phyloP scores from a whole-genome alignment of 345 rosid species.

The Linum lewisii region DNA sequence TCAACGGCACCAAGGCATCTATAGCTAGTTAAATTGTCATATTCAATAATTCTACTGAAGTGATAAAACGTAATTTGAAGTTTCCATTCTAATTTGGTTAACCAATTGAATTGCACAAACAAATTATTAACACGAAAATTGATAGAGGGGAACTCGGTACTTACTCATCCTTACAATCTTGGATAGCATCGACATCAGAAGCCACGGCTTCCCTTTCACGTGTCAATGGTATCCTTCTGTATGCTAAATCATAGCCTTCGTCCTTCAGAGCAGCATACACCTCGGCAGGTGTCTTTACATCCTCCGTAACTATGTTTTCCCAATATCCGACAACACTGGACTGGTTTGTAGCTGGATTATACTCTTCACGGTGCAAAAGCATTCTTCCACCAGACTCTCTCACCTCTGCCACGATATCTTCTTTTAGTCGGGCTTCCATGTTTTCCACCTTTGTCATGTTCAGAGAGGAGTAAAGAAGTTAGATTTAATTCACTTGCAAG shows the following conservation, averaged over 20 bases:
- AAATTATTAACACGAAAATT: not conserved
- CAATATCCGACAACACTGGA: constrained; percentile 84
- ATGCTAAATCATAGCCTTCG: constrained; percentile 56
- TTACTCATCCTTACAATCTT: constrained; percentile 64
- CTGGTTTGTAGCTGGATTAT: constrained; percentile 52
- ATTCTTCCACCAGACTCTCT: constrained; percentile 65
- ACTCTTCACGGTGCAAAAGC: constrained; percentile 95
- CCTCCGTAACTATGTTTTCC: constrained; percentile 76
- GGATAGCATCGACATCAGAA: constrained; percentile 81
- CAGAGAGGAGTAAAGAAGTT: constrained; percentile 6
- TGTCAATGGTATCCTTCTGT: constrained; percentile 85
- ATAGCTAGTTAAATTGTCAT: not conserved
- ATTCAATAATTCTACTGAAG: not conserved
- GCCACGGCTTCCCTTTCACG: constrained; percentile 89
- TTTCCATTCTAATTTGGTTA: not conserved
- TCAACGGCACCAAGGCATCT: too few species aligned
- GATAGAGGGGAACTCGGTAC: constrained; percentile 18
- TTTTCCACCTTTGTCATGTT: constrained; percentile 64
- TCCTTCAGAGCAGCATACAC: constrained; percentile 64
- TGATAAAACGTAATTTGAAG: not conserved
- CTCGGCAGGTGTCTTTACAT: constrained; percentile 89
- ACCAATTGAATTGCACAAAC: not conserved
- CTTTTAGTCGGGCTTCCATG: constrained; percentile 80
- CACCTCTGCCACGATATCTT: constrained; percentile 76
- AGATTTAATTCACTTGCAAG: constrained; percentile 2